Evolutionary conservation across 2,329 filamentous ascomycete species (phyloP), one percentile per base, ranked within the genome.

Genomic region (Aspergillus versicolor): DNA sequence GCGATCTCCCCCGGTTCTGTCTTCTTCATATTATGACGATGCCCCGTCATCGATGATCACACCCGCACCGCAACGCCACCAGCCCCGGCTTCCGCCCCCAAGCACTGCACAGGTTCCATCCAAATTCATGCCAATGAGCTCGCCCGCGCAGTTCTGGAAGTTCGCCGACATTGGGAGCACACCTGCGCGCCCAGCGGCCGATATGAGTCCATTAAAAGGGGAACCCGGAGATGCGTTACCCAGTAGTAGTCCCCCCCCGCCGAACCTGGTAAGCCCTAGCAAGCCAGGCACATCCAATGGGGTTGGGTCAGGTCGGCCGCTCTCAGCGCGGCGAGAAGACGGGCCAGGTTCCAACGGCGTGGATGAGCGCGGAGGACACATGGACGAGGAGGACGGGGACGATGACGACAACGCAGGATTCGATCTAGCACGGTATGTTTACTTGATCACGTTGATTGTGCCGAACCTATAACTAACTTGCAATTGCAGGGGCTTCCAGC

Each of bases 101-200:
- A 80, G 77, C 62, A 81, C 79, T 2, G 75, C 77, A 3, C 77
- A 79, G 54, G 73, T 79, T 15, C 79, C 79, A 1, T 79, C 77
- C 19, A 80, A 79, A 61, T 80, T 80, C 63, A 80, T 81, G 78
- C 77, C 77, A 4, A 77, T 80, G 70, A 80, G 78, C 58, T 80
- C 77, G 4, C 79, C 79, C 1, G 78, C 78, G 4, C 77, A 80
- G 43, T 81, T 80, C 64, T 81, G 78, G 78, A 80, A 79, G 54
- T 77, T 78, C 42, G 75, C 74, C 19, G 74, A 76, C 57, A 77
- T 79, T 53, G 75, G 75, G 12, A 78, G 75, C 60, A 79, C 76
- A 1, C 76, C 77, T n/a, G 76, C 74, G 4, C 67, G 71, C 12
- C 70, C 71, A 1, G 68, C 73, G 15, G 73, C 74, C 5, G 77